Base-by-base conservation (phyloP, 805 yeast species). In the Nakazawaea ambrosiae region DNA sequence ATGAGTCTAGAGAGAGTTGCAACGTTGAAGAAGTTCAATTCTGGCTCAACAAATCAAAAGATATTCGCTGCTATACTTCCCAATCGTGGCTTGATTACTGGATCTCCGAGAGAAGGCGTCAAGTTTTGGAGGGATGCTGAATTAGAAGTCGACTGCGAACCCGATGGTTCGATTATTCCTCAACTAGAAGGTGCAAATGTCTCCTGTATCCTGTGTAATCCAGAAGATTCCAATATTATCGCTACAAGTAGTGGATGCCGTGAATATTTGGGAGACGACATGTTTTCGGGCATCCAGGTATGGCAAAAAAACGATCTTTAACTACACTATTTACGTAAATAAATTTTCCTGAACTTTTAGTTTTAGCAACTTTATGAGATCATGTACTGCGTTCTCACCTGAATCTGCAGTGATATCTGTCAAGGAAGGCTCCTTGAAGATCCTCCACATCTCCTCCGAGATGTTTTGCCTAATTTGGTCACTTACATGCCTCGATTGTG, bases 1-100 rank as follows among this genome's bases (percentile, higher is more conserved):
- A 54, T 58, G 61, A 27, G 40, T 46, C 20, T 47, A 43, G 1
- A 31, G 31, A 25, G 34, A 47, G 42, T 43, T 4, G 36, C 40
- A 3, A 22, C 33, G n/a, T 1, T 40, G 48, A 18, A 4, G 20
- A 1, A 41, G 45, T 5, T 34, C 37, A 30, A 44, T 38, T 9
- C 26, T 9, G 1, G 12, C 14, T 14, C 14, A 9, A 10, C 14
- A 8, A 44, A 47, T 27, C 60, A 55, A 34, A 45, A 55, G 31
- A 37, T 50, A 4, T 42, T 26, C 18, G 60, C 55, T 4, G 51
- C 45, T 31, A 15, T 26, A 6, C 14, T 12, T 14, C 14, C 29
- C n/a, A n/a, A n/a, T n/a, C n/a, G n/a, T n/a, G n/a, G n/a, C n/a
- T n/a, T n/a, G n/a, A n/a, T n/a, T n/a, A n/a, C n/a, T n/a, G n/a